Conservation (phyloP, 257 asterid genomes). For the Solanum pennellii region DNA sequence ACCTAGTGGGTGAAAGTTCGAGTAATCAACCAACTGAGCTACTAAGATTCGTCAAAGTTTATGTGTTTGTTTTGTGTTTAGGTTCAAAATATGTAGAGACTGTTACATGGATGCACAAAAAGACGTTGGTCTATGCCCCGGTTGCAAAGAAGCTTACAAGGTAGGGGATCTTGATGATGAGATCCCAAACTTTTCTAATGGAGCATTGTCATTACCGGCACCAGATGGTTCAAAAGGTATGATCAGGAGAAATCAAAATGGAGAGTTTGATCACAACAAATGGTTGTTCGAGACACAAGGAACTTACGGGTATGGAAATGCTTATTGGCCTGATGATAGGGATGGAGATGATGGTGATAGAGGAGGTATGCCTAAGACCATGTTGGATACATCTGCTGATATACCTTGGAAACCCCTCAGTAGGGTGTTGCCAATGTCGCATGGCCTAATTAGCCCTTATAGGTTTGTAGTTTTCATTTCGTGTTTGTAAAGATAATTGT, state of each 20-base stretch:
- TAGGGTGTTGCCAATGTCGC: slow-evolving; percentile 40
- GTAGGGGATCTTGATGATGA: slow-evolving; percentile 55
- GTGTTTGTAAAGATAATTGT: neutral
- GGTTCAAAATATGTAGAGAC: slow-evolving; percentile 82
- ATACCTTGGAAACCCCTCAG: slow-evolving; percentile 88
- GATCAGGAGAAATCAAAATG: slow-evolving; percentile 72
- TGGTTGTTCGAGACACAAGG: slow-evolving; percentile 85
- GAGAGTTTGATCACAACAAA: slow-evolving; percentile 82
- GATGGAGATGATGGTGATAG: slow-evolving; percentile 42
- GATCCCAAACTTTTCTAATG: slow-evolving; percentile 32
- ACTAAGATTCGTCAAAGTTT: neutral
- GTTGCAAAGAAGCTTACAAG: slow-evolving; percentile 74
- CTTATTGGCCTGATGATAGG: slow-evolving; percentile 72
- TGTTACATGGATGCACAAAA: slow-evolving; percentile 85
- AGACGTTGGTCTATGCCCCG: slow-evolving; percentile 62
- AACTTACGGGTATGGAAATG: slow-evolving; percentile 76
- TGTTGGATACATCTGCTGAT: slow-evolving; percentile 50
- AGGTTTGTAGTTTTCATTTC: slow-evolving; percentile 13
- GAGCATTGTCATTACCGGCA: slow-evolving; percentile 51
- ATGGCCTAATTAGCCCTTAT: slow-evolving; percentile 67
- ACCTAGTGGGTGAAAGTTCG: neutral
- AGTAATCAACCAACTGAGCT: neutral
- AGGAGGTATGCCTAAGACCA: slow-evolving; percentile 25
- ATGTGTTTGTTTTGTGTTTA: neutral
- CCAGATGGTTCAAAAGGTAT: slow-evolving; percentile 47